Conservation (phyloP, 2,329 filamentous ascomycete species). For the Phyllachora maydis region DNA sequence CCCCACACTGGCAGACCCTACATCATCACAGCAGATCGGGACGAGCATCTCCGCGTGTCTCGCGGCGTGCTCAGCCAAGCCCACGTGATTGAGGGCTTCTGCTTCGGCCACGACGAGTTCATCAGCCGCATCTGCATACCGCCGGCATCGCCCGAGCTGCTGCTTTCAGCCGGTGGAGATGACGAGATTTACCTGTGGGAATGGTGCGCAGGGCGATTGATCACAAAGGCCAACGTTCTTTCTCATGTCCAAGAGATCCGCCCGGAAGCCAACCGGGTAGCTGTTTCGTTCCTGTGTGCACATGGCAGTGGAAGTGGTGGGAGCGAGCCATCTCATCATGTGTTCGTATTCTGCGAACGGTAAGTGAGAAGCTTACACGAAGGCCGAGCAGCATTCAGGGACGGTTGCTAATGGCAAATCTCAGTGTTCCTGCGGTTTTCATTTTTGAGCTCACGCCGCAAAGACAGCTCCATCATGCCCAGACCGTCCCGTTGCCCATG, state of each 20-base stretch:
- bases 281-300: conserved; percentile 22
- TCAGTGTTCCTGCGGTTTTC: conserved; percentile 41
- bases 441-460: conserved; percentile 34
- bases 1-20: conserved; percentile 13
- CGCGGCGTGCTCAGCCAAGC: conserved; percentile 54
- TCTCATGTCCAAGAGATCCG: conserved; percentile 15
- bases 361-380: conserved; percentile 11
- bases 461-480: conserved; percentile 20
- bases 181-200: conserved; percentile 62
- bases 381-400: neutral
- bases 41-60: conserved; percentile 71
- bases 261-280: conserved; percentile 17
- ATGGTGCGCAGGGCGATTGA: conserved; percentile 39
- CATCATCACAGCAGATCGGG: conserved; percentile 34
- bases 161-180: conserved; percentile 81
- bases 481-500: conserved; percentile 34
- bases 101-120: conserved; percentile 74
- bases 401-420: neutral
- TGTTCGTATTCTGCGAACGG: conserved; percentile 22
- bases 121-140: conserved; percentile 57
- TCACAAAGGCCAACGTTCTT: conserved; percentile 32
- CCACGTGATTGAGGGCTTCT: conserved; percentile 77
- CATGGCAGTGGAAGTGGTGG: conserved; percentile 3
- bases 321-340: conserved; percentile 9
- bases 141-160: conserved; percentile 26